phyloP scores from a whole-genome alignment of 2,329 filamentous ascomycete genomes.

The Magnaporthiopsis incrustans region DNA sequence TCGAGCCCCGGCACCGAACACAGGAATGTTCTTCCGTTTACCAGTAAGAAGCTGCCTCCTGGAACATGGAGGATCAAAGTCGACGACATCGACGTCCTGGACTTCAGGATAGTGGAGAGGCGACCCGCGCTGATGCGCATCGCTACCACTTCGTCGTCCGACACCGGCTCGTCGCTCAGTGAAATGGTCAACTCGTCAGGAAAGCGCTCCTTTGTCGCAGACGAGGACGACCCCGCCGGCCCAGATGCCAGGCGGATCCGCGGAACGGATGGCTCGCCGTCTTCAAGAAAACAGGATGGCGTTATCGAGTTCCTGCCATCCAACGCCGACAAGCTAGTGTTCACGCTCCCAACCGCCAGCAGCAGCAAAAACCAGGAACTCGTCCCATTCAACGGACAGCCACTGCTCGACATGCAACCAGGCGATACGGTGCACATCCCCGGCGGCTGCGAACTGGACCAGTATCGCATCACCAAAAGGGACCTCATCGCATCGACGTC shows the following conservation, averaged over 20 bases:
- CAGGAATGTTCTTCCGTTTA: conserved; percentile 29
- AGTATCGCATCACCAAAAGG: conserved; percentile 47
- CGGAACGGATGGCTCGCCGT: conserved; percentile 19
- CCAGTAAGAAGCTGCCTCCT: conserved; percentile 39
- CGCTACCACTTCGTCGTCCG: conserved; percentile 22
- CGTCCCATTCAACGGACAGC: conserved; percentile 35
- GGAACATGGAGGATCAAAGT: conserved; percentile 51
- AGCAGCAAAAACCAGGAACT: conserved; percentile 37
- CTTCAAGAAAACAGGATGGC: conserved; percentile 31
- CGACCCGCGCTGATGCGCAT: conserved; percentile 29
- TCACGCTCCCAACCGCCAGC: conserved; percentile 37
- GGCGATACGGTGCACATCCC: conserved; percentile 42
- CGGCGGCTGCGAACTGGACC: conserved; percentile 41
- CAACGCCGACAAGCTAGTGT: conserved; percentile 40
- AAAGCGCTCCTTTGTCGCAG: conserved; percentile 41
- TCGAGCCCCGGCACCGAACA: conserved; percentile 25
- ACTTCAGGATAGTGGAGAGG: conserved; percentile 51
- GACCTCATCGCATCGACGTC: conserved; percentile 48
- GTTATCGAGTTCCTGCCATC: conserved; percentile 48
- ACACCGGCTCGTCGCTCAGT: conserved; percentile 12
- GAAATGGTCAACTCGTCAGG: conserved; percentile 35
- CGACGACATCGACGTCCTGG: conserved; percentile 39
- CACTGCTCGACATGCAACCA: conserved; percentile 41
- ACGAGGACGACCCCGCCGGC: conserved; percentile 29
- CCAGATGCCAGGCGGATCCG: conserved; percentile 31